Evolutionary conservation across 2,329 filamentous ascomycete genomes (phyloP), one percentile per base, ranked within the genome.

Genomic region (Metarhizium guizhouense): DNA sequence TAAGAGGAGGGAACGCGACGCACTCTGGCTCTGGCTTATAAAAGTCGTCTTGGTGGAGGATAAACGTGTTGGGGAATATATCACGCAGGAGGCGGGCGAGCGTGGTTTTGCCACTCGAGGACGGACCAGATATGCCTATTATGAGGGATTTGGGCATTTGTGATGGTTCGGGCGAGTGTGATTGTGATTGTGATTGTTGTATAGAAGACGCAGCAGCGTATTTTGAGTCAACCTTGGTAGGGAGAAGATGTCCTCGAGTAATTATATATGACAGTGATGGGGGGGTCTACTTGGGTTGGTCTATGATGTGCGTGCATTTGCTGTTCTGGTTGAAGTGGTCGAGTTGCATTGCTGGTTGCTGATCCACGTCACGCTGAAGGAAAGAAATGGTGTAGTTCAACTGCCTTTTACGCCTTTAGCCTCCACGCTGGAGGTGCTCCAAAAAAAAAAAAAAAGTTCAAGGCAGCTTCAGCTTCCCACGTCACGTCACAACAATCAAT

Each of bases 1-100:
- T 29, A 45, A 48, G 51, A 25, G 29, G 20, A 13, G 29, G n/a
- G 30, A 34, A 20, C 49, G 47, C 6, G 10, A 16, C 79, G 66
- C 65, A 89, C 80, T 90, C 80, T 34, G 80, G 73, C 67, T 97
- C 93, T 1, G 88, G 77, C 61, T 84, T 85, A 74, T 96, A 99
- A 69, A 97, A 99, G 71, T 99, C 94, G 74, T 99, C 94, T 69
- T 96, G 85, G 69, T 99, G 94, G 25, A 99, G 79, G 65, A 97
- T 88, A 66, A 91, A 93, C 16, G 84, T 79, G 61, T 79, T 76
- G 8, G 85, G 85, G 65, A 96, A 91, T 61, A 95, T 85, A 67
- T 89, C 84, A 57, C 90, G 85, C 18, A 99, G 78, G 13, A 96
- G 79, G 2, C 93, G 83, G 20, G 91, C 88, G 14, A 99, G 81